These are phyloP conservation scores for Pichia scutulata DNA, from an alignment of 805 yeast species.

Conservation along the genomic window DNA sequence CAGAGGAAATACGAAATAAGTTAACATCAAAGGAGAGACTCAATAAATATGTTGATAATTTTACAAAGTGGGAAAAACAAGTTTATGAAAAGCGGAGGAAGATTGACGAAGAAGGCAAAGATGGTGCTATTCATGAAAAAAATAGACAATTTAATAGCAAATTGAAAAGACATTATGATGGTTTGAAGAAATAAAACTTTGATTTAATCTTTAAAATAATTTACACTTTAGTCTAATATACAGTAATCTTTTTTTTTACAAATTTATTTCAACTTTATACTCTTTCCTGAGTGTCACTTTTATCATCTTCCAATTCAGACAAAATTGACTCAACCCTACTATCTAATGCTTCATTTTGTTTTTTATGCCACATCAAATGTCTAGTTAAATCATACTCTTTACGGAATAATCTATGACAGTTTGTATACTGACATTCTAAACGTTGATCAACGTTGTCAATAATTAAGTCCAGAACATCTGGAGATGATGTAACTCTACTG, in stretches of 20 bases:
- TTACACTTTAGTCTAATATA: neutral
- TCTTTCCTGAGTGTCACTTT: constrained; percentile 10
- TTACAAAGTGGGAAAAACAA: constrained; percentile 31
- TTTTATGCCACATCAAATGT: constrained; percentile 47
- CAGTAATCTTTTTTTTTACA: neutral
- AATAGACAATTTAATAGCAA: constrained; percentile 70
- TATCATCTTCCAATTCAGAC: constrained; percentile 17
- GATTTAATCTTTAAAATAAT: constrained; percentile 9
- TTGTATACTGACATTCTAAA: constrained; percentile 38
- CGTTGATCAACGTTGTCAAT: constrained; percentile 31
- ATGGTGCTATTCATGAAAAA: constrained; percentile 55
- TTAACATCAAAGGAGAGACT: constrained; percentile 32
- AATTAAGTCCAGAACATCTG: constrained; percentile 25
- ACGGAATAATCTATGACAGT: constrained; percentile 48
- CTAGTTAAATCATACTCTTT: constrained; percentile 41
- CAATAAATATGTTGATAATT: constrained; percentile 27
- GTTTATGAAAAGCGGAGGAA: constrained; percentile 32
- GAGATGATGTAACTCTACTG: constrained; percentile 29
- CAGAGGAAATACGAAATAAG: constrained; percentile 18
- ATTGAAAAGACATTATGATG: constrained; percentile 44
- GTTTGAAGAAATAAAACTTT: constrained; percentile 24
- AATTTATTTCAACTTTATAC: neutral
- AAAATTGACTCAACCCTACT: constrained; percentile 6
- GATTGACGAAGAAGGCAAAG: constrained; percentile 29
- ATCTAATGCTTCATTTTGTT: constrained; percentile 13